Evolutionary conservation across 148 eudicot species (phyloP).

Genomic region (Rhododendron vialii): DNA sequence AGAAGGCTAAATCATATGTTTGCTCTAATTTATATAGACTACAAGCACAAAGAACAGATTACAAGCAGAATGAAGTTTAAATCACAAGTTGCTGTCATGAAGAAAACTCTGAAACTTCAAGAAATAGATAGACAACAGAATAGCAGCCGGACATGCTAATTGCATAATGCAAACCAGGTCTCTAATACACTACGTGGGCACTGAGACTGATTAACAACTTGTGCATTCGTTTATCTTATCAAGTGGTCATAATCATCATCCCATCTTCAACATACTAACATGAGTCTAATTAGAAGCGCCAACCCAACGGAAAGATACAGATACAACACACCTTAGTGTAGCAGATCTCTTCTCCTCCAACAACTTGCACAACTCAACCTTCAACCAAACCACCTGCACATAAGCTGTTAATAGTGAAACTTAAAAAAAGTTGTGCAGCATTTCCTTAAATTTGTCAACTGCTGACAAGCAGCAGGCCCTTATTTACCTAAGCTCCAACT

Average conservation of each 20-base stretch:
- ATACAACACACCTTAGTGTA: constrained; percentile 56
- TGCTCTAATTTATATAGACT: neutral
- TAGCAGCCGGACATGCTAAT: neutral
- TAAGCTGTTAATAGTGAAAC: constrained; percentile 17
- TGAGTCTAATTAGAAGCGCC: neutral
- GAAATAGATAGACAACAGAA: neutral
- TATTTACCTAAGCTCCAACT: neutral
- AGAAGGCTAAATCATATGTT: neutral
- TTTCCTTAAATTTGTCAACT: neutral
- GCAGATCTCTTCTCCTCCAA: constrained; percentile 88
- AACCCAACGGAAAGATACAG: neutral
- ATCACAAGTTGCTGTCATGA: neutral
- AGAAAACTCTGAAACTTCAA: neutral
- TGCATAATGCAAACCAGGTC: neutral
- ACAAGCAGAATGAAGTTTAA: neutral
- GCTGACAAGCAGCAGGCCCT: neutral
- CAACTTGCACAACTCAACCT: constrained; percentile 63
- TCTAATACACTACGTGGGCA: neutral
- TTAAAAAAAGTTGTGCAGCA: neutral
- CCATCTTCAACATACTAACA: neutral
- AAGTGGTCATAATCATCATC: neutral
- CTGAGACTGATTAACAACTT: neutral
- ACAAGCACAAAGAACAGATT: neutral
- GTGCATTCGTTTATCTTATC: constrained; percentile 3
- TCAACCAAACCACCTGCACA: constrained; percentile 76